A percentile compares a stretch with the other conserved stretches of the same genome.
These are phyloP conservation scores for Mycena galopus DNA, from an alignment of 768 basidiomycete species.

Conservation along the genomic window DNA sequence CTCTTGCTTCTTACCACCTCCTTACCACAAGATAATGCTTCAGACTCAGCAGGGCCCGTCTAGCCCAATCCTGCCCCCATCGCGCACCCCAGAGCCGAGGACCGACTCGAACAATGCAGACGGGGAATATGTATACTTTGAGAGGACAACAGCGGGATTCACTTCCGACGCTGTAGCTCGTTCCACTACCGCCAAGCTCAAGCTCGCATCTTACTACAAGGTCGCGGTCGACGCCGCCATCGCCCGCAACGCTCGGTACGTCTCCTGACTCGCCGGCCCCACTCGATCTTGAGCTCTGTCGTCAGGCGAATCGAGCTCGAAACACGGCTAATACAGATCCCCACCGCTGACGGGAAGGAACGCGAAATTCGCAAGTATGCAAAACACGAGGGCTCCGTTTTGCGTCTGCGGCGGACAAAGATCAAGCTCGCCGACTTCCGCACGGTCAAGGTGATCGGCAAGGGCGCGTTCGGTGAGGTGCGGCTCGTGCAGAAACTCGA, in stretches of 20 bases:
- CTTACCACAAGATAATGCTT: conserved; percentile 3
- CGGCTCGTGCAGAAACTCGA: conserved; percentile 97
- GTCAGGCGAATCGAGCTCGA: conserved; percentile 90
- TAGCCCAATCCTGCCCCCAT: conserved; percentile 32
- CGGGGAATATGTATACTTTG: conserved; percentile 93
- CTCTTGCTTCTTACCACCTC: background rate
- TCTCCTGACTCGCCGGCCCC: background rate
- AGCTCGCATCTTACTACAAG: conserved; percentile 98
- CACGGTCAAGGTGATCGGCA: conserved; percentile 98
- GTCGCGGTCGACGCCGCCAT: conserved; percentile 97
- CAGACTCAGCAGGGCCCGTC: conserved; percentile 34
- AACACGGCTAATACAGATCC: conserved; percentile 82
- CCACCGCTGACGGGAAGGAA: conserved; percentile 85
- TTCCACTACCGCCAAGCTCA: conserved; percentile 94
- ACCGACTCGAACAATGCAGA: conserved; percentile 2
- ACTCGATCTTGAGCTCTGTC: background rate
- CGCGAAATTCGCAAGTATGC: conserved; percentile 90
- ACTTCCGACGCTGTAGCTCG: conserved; percentile 90
- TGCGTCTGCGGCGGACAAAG: conserved; percentile 93
- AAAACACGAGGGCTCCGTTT: conserved; percentile 88
- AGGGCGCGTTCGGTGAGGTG: conserved; percentile 98
- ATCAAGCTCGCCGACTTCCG: conserved; percentile 94
- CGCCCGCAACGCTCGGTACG: conserved; percentile 91
- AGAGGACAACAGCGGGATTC: conserved; percentile 86
- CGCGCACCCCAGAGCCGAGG: conserved; percentile 40